These are phyloP conservation scores for Colletotrichum sidae DNA, from an alignment of 2,329 filamentous ascomycete genomes.

Conservation along the genomic window DNA sequence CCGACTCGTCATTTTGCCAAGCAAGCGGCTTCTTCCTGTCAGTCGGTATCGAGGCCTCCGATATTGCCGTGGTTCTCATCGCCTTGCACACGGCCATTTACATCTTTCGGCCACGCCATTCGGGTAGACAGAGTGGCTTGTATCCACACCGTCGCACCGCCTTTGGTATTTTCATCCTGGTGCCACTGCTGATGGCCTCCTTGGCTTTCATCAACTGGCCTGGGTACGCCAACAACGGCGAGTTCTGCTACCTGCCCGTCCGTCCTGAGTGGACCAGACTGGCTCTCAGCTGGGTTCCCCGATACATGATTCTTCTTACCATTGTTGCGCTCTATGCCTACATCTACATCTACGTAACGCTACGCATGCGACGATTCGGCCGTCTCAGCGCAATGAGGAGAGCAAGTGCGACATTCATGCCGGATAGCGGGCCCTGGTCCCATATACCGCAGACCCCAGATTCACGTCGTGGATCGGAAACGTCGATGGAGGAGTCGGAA, in stretches of 20 bases:
- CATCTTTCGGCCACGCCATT: constrained; percentile 69
- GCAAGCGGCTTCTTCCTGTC: constrained; percentile 75
- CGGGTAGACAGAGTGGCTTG: constrained; percentile 69
- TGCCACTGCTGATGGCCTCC: constrained; percentile 70
- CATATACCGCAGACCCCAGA: constrained; percentile 41
- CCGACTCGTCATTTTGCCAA: constrained; percentile 71
- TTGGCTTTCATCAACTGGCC: constrained; percentile 71
- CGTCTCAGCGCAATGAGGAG: constrained; percentile 30
- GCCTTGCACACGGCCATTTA: constrained; percentile 79
- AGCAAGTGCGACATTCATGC: constrained; percentile 30
- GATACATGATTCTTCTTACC: constrained; percentile 74
- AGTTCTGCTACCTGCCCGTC: constrained; percentile 77
- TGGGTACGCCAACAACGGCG: constrained; percentile 72
- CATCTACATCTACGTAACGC: constrained; percentile 76
- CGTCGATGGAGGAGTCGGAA: constrained; percentile 34
- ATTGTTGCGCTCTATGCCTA: constrained; percentile 75
- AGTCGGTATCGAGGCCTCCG: constrained; percentile 75
- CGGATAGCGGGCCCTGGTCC: constrained; percentile 16
- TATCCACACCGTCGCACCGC: constrained; percentile 74
- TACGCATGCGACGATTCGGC: constrained; percentile 55
- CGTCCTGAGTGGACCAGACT: constrained; percentile 76
- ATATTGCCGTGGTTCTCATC: constrained; percentile 78
- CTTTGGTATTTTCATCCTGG: constrained; percentile 65
- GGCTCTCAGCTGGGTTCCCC: constrained; percentile 78
- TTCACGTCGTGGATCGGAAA: constrained; percentile 39